phyloP scores from a whole-genome alignment of 768 basidiomycete species.

The Auricularia heimuer region DNA sequence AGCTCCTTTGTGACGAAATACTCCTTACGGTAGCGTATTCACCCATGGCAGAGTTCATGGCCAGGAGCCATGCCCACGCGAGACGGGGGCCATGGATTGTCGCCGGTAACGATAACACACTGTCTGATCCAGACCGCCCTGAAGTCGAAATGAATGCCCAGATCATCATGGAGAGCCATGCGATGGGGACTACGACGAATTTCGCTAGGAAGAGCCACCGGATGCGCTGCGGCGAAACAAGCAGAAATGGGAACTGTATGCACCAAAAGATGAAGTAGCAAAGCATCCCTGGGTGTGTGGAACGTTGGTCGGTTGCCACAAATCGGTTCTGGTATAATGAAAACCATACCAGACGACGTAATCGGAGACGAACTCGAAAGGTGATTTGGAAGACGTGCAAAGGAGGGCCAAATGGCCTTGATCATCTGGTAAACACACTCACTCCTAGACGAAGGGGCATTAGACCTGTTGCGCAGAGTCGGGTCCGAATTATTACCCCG shows the following conservation, averaged over 20 bases:
- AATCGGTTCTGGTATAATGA: not conserved
- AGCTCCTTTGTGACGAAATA: no score
- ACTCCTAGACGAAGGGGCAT: constrained; percentile 26
- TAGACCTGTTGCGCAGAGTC: not conserved
- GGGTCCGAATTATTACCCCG: not conserved
- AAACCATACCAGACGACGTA: constrained; percentile 33
- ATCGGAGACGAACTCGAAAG: constrained; percentile 49
- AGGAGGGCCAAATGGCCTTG: constrained; percentile 66
- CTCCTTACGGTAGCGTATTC: constrained; percentile 44
- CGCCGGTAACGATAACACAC: constrained; percentile 45
- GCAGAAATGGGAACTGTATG: constrained; percentile 64
- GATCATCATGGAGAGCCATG: constrained; percentile 50
- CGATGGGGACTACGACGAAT: constrained; percentile 25
- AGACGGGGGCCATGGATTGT: constrained; percentile 40
- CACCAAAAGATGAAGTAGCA: constrained; percentile 74
- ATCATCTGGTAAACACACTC: constrained; percentile 57
- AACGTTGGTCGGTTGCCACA: not conserved
- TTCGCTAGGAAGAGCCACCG: constrained; percentile 69
- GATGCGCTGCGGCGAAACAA: constrained; percentile 65
- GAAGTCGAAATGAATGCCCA: constrained; percentile 71
- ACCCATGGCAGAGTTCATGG: constrained; percentile 64
- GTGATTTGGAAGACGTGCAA: constrained; percentile 52
- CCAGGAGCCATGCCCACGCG: constrained; percentile 72
- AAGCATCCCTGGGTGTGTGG: constrained; percentile 30
- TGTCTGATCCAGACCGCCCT: constrained; percentile 25